A percentile compares a stretch with the other conserved stretches of the same genome.
Conservation (phyloP, 306 rosid species). For the Fagus crenata region DNA sequence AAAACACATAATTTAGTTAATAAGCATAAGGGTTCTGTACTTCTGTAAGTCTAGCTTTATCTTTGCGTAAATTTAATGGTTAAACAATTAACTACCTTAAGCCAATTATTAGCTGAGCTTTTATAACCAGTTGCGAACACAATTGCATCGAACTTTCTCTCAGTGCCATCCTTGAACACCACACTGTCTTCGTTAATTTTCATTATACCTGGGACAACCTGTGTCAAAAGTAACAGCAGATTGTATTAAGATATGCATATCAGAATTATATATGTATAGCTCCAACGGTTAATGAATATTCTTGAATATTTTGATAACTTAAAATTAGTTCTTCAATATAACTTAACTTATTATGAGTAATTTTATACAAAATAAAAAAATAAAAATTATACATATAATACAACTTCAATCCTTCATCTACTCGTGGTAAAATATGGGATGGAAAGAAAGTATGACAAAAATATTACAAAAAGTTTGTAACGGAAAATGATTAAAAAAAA, state of each 20-base stretch:
- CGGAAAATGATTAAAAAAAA: no score
- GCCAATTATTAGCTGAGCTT: constrained; percentile 51
- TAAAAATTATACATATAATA: no score
- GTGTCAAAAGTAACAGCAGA: neutral
- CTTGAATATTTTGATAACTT: no score
- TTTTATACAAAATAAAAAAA: no score
- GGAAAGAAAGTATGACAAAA: no score
- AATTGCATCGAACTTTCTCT: constrained; percentile 47
- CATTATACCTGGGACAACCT: constrained; percentile 48
- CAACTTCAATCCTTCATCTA: no score
- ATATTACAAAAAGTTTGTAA: no score
- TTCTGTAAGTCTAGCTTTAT: neutral
- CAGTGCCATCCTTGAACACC: constrained; percentile 34
- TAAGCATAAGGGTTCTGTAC: neutral
- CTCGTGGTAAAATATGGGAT: no score
- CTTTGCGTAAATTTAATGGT: neutral
- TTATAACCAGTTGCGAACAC: constrained; percentile 67
- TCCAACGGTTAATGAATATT: no score
- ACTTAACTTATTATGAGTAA: no score
- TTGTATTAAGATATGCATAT: no score
- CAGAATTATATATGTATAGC: neutral
- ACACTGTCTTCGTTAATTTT: constrained; percentile 41
- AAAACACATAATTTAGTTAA: neutral
- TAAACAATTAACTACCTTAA: constrained; percentile 41
- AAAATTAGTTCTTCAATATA: no score